These are phyloP conservation scores for Malassezia caprae DNA, from an alignment of 1,284 basidiomycete genomes.

Conservation along the genomic window DNA sequence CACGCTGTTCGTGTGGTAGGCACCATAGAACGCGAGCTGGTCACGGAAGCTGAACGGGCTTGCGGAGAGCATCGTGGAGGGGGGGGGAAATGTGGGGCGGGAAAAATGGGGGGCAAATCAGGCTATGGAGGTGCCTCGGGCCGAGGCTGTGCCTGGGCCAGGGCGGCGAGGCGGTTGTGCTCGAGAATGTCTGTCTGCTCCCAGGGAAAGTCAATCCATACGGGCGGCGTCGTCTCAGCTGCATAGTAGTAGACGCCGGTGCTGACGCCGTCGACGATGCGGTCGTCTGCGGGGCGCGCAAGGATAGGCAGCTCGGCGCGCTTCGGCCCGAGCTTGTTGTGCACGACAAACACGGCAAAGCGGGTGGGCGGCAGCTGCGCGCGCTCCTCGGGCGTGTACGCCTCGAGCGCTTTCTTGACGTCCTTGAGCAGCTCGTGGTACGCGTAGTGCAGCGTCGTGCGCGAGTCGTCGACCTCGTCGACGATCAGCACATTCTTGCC, in stretches of 20 bases:
- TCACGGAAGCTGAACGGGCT: slow-evolving; percentile 28
- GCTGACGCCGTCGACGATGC: slow-evolving; percentile 34
- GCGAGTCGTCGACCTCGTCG: slow-evolving; percentile 47
- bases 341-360: slow-evolving; percentile 47
- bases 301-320: slow-evolving; percentile 41
- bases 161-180: slow-evolving; percentile 44
- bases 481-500: slow-evolving; percentile 48
- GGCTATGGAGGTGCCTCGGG: not conserved
- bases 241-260: slow-evolving; percentile 45
- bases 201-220: slow-evolving; percentile 47
- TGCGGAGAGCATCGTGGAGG: slow-evolving; percentile 22
- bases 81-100: not conserved
- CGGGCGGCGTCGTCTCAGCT: slow-evolving; percentile 39
- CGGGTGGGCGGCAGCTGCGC: slow-evolving; percentile 35
- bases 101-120: no score
- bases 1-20: slow-evolving; percentile 35
- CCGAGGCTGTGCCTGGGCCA: slow-evolving; percentile 27
- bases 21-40: slow-evolving; percentile 40
- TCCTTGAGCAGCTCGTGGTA: slow-evolving; percentile 46
- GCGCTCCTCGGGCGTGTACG: slow-evolving; percentile 32
- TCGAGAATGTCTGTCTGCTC: slow-evolving; percentile 45
- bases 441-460: slow-evolving; percentile 46
- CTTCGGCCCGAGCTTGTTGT: slow-evolving; percentile 44
- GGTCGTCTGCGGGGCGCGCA: slow-evolving; percentile 22
- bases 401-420: slow-evolving; percentile 31